Conservation (phyloP, 2,329 filamentous ascomycete species). For the Epichloe uncinata region DNA sequence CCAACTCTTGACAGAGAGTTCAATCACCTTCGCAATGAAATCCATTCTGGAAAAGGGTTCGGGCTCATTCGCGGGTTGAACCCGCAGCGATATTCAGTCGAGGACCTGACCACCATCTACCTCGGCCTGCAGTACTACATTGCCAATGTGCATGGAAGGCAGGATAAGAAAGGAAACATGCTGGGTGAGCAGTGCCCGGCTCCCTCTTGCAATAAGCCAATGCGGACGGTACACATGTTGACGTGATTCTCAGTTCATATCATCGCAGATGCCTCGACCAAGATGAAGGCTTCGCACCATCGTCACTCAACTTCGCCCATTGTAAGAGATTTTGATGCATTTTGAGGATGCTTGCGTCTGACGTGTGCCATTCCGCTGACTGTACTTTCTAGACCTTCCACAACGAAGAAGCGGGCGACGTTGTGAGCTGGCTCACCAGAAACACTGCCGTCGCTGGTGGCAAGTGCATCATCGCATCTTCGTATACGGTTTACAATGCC, state of each 20-base stretch:
- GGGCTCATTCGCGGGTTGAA: conserved; percentile 52
- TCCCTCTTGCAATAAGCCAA: neutral
- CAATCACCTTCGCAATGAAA: conserved; percentile 34
- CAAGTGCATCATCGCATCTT: conserved; percentile 53
- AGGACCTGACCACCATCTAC: conserved; percentile 50
- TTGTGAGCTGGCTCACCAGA: conserved; percentile 51
- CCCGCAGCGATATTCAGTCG: conserved; percentile 39
- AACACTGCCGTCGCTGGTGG: conserved; percentile 48
- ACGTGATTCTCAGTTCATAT: conserved; percentile 33
- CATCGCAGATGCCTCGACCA: conserved; percentile 39
- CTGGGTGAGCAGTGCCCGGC: conserved; percentile 31
- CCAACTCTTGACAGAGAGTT: conserved; percentile 42
- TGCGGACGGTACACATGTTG: conserved; percentile 7
- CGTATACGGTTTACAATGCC: conserved; percentile 54
- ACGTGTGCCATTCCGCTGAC: conserved; percentile 7
- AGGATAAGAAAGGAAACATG: conserved; percentile 52
- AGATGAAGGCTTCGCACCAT: conserved; percentile 37
- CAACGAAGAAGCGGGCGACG: conserved; percentile 54
- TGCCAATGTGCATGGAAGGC: conserved; percentile 44
- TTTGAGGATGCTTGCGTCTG: neutral
- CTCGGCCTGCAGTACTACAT: conserved; percentile 53
- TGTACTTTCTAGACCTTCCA: conserved; percentile 45
- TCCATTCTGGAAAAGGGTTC: conserved; percentile 50
- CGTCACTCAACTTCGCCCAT: conserved; percentile 46
- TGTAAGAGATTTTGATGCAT: conserved; percentile 22